Conservation (phyloP, 2,329 filamentous ascomycete genomes). For the Endoconidiophora laricicola region DNA sequence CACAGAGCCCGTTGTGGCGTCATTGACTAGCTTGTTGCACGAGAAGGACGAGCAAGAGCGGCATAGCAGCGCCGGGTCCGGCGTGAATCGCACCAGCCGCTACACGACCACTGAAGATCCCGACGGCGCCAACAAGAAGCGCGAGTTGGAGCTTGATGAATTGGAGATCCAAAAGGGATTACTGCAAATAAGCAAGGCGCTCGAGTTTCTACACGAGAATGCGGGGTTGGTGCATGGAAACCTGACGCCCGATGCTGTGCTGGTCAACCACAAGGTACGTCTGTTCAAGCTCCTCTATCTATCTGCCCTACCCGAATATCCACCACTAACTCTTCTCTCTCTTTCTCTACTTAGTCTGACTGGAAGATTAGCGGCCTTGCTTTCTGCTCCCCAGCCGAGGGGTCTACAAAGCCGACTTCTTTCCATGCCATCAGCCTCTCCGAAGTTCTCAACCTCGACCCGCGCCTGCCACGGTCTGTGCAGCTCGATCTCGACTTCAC, state of each 20-base stretch:
- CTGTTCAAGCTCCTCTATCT: slow-evolving; percentile 1
- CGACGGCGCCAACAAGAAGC: slow-evolving; percentile 53
- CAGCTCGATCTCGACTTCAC: slow-evolving; percentile 88
- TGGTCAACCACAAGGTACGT: slow-evolving; percentile 78
- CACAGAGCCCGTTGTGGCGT: slow-evolving; percentile 79
- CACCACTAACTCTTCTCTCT: neutral
- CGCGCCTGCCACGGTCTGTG: slow-evolving; percentile 62
- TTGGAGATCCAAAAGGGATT: slow-evolving; percentile 94
- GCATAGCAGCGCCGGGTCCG: slow-evolving; percentile 32
- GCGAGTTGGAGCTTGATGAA: slow-evolving; percentile 88
- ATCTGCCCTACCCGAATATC: neutral
- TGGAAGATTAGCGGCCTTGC: slow-evolving; percentile 96
- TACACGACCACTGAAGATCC: slow-evolving; percentile 69
- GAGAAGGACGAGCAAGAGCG: slow-evolving; percentile 84
- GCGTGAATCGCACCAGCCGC: slow-evolving; percentile 55
- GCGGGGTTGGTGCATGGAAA: slow-evolving; percentile 89
- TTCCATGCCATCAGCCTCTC: slow-evolving; percentile 67
- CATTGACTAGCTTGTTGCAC: slow-evolving; percentile 62
- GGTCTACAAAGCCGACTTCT: slow-evolving; percentile 56
- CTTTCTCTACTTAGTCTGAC: slow-evolving; percentile 46
- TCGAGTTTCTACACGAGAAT: slow-evolving; percentile 92
- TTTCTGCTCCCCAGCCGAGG: slow-evolving; percentile 69
- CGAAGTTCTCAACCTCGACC: slow-evolving; percentile 72
- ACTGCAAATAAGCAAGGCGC: slow-evolving; percentile 78
- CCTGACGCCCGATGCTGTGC: slow-evolving; percentile 79